These are phyloP conservation scores for Fusarium torulosum DNA, from an alignment of 2,329 filamentous ascomycete genomes.

Conservation along the genomic window DNA sequence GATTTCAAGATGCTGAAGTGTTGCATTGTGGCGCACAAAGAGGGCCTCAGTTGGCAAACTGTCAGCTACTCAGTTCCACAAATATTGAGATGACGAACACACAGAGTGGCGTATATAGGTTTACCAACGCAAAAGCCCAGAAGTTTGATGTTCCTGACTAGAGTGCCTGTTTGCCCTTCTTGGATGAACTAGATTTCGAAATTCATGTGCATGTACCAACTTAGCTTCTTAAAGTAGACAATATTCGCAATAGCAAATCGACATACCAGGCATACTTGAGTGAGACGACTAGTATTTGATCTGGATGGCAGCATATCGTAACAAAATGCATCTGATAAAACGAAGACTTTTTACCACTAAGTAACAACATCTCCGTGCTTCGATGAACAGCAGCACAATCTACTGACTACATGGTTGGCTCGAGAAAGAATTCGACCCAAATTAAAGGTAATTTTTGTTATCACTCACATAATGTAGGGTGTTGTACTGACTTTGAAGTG, in stretches of 20 bases:
- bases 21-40: background rate
- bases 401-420: background rate
- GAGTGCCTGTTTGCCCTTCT: background rate
- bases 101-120: slow-evolving; percentile 1
- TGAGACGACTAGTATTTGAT: background rate
- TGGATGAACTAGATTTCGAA: background rate
- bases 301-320: background rate
- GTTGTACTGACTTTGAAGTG: background rate
- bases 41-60: background rate
- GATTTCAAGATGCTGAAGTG: background rate
- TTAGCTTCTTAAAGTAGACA: background rate
- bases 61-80: background rate
- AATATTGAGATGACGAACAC: background rate
- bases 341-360: no score
- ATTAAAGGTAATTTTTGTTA: no score
- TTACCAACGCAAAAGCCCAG: background rate
- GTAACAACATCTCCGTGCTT: background rate
- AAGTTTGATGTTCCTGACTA: slow-evolving; percentile 11
- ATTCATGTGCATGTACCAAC: background rate
- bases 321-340: background rate
- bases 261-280: no score
- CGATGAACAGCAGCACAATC: background rate
- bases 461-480: no score
- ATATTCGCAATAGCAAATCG: background rate
- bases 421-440: no score